Conservation (phyloP, 805 yeast genomes). For the Lipomyces starkeyi region DNA sequence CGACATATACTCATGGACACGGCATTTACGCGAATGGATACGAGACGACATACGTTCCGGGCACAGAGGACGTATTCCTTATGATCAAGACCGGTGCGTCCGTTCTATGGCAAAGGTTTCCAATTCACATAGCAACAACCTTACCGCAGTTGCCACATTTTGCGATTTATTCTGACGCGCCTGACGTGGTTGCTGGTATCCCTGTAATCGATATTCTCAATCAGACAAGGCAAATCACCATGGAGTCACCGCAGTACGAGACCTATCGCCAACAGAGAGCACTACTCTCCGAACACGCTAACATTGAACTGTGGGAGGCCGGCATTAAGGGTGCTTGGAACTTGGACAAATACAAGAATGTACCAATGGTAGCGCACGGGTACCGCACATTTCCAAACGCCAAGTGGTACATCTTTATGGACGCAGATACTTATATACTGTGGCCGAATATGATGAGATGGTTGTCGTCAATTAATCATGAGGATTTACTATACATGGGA, state of each 20-base stretch:
- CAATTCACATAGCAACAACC: conserved; percentile 46
- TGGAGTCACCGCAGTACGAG: conserved; percentile 33
- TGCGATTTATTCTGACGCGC: conserved; percentile 47
- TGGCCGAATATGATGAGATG: conserved; percentile 42
- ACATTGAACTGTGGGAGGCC: conserved; percentile 33
- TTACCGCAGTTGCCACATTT: conserved; percentile 44
- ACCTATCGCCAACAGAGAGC: conserved; percentile 43
- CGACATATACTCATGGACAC: conserved; percentile 10
- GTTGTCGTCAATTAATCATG: conserved; percentile 41
- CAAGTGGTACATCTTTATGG: conserved; percentile 45
- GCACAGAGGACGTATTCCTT: conserved; percentile 41
- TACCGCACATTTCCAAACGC: conserved; percentile 41
- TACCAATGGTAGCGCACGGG: conserved; percentile 48
- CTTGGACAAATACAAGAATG: conserved; percentile 49
- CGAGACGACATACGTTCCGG: conserved; percentile 16
- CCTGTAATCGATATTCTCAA: conserved; percentile 46
- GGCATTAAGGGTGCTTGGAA: conserved; percentile 44
- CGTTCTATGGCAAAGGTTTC: conserved; percentile 31
- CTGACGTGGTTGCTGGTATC: conserved; percentile 44
- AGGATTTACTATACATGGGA: conserved; percentile 45
- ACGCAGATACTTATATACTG: conserved; percentile 39
- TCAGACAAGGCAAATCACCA: conserved; percentile 18
- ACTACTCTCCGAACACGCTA: conserved; percentile 40
- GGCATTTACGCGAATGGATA: conserved; percentile 18
- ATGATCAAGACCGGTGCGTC: conserved; percentile 49